Conservation (phyloP, 352 stramenopile species). For the Phytophthora citrophthora region DNA sequence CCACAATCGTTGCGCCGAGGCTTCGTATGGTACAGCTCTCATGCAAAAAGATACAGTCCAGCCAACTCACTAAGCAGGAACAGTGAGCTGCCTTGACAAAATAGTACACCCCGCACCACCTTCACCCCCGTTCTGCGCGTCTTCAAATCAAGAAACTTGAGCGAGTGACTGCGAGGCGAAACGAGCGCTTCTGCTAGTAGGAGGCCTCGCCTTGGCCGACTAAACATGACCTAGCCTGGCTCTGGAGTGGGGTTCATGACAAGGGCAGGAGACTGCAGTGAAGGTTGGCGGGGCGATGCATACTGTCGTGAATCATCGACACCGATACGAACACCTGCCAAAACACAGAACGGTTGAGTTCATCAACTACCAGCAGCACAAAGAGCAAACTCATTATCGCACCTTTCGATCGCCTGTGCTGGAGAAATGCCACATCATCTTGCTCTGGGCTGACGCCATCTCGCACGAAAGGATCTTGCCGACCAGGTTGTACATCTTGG, state of each 20-base stretch:
- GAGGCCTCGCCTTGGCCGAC: conserved; percentile 6
- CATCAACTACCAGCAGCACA: background rate
- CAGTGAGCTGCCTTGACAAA: conserved; percentile 19
- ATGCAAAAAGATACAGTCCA: conserved; percentile 43
- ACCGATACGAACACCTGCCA: conserved; percentile 81
- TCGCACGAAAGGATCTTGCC: conserved; percentile 80
- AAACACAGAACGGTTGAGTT: conserved; percentile 10
- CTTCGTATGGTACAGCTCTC: conserved; percentile 52
- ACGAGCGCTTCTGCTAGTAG: conserved; percentile 11
- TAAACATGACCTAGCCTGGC: conserved; percentile 7
- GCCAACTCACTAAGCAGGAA: conserved; percentile 10
- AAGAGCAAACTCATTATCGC: conserved; percentile 1
- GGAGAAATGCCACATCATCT: conserved; percentile 87
- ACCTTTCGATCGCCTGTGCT: conserved; percentile 78
- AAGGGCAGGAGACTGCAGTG: conserved; percentile 82
- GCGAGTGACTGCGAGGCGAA: conserved; percentile 2
- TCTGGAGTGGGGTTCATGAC: conserved; percentile 47
- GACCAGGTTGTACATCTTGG: conserved; percentile 86
- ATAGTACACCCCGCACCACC: conserved; percentile 14
- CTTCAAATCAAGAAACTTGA: conserved; percentile 14
- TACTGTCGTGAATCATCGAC: conserved; percentile 82
- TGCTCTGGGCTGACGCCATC: conserved; percentile 79
- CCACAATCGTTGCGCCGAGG: conserved; percentile 22
- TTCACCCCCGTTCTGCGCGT: background rate
- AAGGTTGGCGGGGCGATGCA: conserved; percentile 77